Base-by-base conservation (phyloP, 768 basidiomycete species). In the Scleroderma bovista region DNA sequence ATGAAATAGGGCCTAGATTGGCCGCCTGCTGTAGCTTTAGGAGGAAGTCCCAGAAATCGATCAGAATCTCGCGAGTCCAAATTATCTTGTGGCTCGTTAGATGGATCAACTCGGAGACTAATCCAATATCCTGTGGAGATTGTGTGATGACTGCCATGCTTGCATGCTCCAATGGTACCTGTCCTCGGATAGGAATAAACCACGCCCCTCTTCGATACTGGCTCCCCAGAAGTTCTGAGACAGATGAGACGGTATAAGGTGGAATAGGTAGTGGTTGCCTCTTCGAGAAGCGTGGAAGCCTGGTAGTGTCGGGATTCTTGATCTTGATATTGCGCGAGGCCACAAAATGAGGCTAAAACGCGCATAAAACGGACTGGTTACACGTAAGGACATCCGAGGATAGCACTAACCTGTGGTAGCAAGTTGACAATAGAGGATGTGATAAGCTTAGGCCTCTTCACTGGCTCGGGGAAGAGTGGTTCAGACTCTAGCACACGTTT, bases 121-220 rank as follows among this genome's bases (percentile, higher is more conserved):
- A 32, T 13, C 2, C 32, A 3, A 33, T 26, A n/a, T 16, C 61
- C 56, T 41, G 52, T 33, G 58, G 51, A 5, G 52, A 52, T 37
- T 70, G 68, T 33, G 73, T 60, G n/a, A 80, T 47, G 13, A 66
- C 61, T 9, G 74, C 80, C 38, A 62, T 54, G 10, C 79, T 74
- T 43, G 71, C 71, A 26, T 61, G 64, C 11, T 65, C 62, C 77
- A 77, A 83, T 33, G 78, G 79, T 37, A 76, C 55, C 23, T 51
- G 59, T 15, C 82, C 82, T 12, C 80, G 75, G 6, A 83, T 60
- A 36, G 82, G 82, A 33, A 84, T 70, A 15, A 83, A 57, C 82
- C 82, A 84, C 8, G 77, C 75, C 43, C 65, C 67, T 44, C 80
- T 75, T 44, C 69, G 56, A 55, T 71, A 73, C 23, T 59, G 60